These are phyloP conservation scores for Fomitopsis palustris DNA, from an alignment of 1,284 basidiomycete genomes.

Conservation along the genomic window DNA sequence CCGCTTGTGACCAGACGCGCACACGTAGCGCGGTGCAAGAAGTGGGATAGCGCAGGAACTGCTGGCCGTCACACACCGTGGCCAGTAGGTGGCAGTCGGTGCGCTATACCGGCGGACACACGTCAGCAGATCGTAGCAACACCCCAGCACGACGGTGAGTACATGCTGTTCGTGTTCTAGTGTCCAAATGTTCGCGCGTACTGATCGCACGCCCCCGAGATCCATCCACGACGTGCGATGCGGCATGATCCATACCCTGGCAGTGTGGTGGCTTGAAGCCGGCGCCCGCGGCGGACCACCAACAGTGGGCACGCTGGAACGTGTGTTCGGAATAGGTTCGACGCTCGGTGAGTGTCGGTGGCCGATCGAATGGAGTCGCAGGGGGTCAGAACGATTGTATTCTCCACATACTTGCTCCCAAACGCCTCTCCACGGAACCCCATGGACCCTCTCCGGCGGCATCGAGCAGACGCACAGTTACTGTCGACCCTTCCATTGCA, in stretches of 20 bases:
- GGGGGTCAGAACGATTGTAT: not conserved
- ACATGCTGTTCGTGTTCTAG: not conserved
- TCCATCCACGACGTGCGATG: not conserved
- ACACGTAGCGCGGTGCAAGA: not conserved
- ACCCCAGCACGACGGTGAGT: not conserved
- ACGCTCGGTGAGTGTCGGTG: not conserved
- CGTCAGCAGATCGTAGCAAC: not conserved
- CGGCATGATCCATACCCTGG: not conserved
- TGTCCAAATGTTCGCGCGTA: not conserved
- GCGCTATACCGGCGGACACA: not conserved
- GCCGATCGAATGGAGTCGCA: not conserved
- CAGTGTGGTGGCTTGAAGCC: not conserved
- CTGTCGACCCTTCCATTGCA: not conserved
- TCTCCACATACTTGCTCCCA: not conserved
- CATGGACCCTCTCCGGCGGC: not conserved
- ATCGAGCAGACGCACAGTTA: not conserved
- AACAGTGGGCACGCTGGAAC: not conserved
- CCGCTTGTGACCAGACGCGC: not conserved
- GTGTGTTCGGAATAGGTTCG: not conserved
- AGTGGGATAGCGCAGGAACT: not conserved
- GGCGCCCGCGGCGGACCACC: not conserved
- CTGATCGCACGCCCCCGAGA: not conserved
- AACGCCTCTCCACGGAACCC: not conserved
- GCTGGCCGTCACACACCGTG: not conserved
- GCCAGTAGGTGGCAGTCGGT: not conserved